Conservation (phyloP, 2,329 filamentous ascomycete species). For the Claviceps maximensis region DNA sequence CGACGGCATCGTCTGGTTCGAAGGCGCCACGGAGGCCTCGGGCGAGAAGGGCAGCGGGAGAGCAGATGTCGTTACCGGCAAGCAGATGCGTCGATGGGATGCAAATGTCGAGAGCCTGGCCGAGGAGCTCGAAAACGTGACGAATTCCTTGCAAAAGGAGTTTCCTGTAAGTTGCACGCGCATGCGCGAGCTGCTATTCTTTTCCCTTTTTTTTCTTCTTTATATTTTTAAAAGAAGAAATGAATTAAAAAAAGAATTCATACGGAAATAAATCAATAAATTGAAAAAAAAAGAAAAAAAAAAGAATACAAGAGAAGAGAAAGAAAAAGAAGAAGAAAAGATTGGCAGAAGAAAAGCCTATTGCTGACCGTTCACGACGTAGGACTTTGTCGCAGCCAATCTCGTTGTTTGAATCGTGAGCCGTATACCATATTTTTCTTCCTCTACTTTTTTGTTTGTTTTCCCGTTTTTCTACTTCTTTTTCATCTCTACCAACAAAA, state of each 20-base stretch:
- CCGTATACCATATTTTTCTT: background rate
- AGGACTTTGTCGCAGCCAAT: slow-evolving; percentile 45
- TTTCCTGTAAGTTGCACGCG: slow-evolving; percentile 58
- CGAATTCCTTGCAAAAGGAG: slow-evolving; percentile 65
- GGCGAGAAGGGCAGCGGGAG: slow-evolving; percentile 56
- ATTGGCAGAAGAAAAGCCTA: too few species aligned
- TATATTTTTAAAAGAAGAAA: too few species aligned
- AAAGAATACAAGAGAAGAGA: too few species aligned
- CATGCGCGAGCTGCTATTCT: too few species aligned
- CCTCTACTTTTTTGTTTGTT: background rate
- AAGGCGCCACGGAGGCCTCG: slow-evolving; percentile 57
- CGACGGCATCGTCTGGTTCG: slow-evolving; percentile 76
- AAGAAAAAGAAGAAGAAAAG: too few species aligned
- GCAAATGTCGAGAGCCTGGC: slow-evolving; percentile 72
- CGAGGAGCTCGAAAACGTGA: slow-evolving; percentile 80
- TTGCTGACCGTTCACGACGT: background rate
- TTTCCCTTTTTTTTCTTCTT: background rate
- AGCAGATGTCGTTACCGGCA: slow-evolving; percentile 48
- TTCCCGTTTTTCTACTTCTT: background rate
- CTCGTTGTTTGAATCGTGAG: slow-evolving; percentile 25
- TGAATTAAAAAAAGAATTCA: too few species aligned
- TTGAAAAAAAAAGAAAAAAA: too few species aligned
- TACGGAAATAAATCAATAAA: too few species aligned
- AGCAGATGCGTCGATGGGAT: slow-evolving; percentile 77
- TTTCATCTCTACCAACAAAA: background rate